Base-by-base conservation (phyloP, 2,329 filamentous ascomycete genomes). In the Cladosporium sp. region DNA sequence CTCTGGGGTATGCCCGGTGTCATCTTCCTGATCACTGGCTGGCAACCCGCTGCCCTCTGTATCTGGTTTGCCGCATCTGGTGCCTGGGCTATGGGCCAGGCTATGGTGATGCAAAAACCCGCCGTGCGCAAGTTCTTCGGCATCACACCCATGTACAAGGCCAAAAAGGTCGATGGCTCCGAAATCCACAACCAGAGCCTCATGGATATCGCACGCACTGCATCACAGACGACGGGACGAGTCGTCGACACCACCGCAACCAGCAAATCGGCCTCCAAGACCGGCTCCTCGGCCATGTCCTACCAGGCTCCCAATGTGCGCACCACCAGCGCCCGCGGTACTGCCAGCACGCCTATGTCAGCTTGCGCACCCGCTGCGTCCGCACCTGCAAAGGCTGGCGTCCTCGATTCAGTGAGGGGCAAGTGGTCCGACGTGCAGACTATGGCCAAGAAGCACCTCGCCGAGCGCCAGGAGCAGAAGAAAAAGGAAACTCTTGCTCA, bases 51-150 rank as follows among this genome's bases (percentile, higher is more conserved):
- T 28, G 82, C 80, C 23, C 75, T 91, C 2, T 88, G 90, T 73
- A 72, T 91, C 33, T 89, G 86, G 79, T 90, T 92, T 78, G 76
- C 84, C 62, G 69, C 78, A 16, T 78, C 82, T 3, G 74, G 78
- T 66, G 49, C 77, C 10, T 66, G 81, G n/a, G 78, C 79, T 35
- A 74, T 79, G 52, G 16, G 73, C 1, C 80, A 82, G 37, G 77
- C 73, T 11, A 71, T 71, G n/a, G 23, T 80, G 2, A 74, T 84
- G 31, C 78, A 77, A 53, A 74, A 70, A 33, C 69, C 74, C 29
- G 63, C 66, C 3, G 72, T 83, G 62, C 73, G 82, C 28, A 70
- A 73, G 8, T 63, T 72, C 50, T 72, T 83, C 40, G 69, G 76
- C 35, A 73, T 84, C 49, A 72, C 76, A 10, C 78, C 78, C n/a